Conservation (phyloP, 208 protist species). For the Trypanosoma melophagium region DNA sequence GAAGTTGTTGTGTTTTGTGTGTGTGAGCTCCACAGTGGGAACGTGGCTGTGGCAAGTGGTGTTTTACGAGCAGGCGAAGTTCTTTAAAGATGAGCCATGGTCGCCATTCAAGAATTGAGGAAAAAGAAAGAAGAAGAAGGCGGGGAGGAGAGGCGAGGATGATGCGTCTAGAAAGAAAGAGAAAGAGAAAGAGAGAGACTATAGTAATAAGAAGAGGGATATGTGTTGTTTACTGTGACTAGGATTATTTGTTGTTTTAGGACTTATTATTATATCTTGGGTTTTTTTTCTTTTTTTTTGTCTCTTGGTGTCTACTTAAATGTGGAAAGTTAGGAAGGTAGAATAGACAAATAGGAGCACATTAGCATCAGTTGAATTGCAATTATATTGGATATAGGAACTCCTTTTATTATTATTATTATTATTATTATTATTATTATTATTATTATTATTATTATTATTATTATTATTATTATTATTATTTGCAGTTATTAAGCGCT, state of each 20-base stretch:
- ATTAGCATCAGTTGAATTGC: neutral
- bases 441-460: constrained; percentile 1
- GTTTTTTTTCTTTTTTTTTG: too few species aligned
- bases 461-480: neutral
- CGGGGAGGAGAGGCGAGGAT: neutral
- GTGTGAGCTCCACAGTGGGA: constrained; percentile 65
- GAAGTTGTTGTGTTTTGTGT: constrained; percentile 79
- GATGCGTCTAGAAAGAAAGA: neutral
- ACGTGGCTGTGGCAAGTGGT: constrained; percentile 67
- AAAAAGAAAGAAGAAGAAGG: neutral
- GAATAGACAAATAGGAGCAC: too few species aligned
- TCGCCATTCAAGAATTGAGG: constrained; percentile 43
- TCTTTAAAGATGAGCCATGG: constrained; percentile 89
- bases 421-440: constrained; percentile 1
- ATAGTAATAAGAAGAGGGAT: too few species aligned
- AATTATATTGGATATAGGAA: neutral
- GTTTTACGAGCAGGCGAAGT: constrained; percentile 78
- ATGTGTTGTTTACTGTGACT: too few species aligned
- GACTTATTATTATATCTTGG: too few species aligned
- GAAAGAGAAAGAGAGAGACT: too few species aligned
- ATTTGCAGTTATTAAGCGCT: neutral
- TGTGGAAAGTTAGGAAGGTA: too few species aligned
- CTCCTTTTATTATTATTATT: constrained; percentile 7
- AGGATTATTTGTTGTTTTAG: too few species aligned
- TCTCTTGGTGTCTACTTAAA: too few species aligned